Evolutionary conservation across 1,284 basidiomycete genomes (phyloP).

Genomic region (Sanghuangporus baumii): DNA sequence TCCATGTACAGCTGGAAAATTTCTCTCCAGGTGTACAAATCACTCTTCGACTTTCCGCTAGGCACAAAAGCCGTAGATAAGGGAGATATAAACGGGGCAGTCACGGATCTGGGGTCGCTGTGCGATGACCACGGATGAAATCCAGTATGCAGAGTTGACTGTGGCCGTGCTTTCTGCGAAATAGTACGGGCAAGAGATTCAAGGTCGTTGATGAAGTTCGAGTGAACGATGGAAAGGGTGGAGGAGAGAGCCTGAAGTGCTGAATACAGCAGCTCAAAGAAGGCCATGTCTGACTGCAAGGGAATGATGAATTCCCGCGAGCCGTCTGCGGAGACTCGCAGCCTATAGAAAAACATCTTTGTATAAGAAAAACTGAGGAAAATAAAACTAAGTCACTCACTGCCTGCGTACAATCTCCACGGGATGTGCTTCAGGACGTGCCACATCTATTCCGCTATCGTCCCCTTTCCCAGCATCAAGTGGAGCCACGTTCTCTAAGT

Average conservation of each 20-base stretch:
- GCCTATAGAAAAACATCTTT: background rate
- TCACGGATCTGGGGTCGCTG: slow-evolving; percentile 35
- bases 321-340: slow-evolving; percentile 14
- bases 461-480: background rate
- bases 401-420: slow-evolving; percentile 13
- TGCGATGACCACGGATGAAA: slow-evolving; percentile 46
- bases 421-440: background rate
- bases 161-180: slow-evolving; percentile 54
- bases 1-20: slow-evolving; percentile 90
- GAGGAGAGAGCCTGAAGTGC: slow-evolving; percentile 67
- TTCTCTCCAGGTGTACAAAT: slow-evolving; percentile 90
- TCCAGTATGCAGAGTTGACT: slow-evolving; percentile 36
- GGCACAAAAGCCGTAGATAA: slow-evolving; percentile 19
- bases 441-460: background rate
- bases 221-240: slow-evolving; percentile 58
- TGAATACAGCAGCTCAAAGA: slow-evolving; percentile 74
- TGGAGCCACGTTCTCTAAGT: background rate
- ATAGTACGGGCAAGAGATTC: slow-evolving; percentile 55
- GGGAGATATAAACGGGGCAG: slow-evolving; percentile 19
- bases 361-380: background rate
- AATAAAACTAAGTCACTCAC: slow-evolving; percentile 1
- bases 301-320: slow-evolving; percentile 71
- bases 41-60: slow-evolving; percentile 42
- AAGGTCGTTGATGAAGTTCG: slow-evolving; percentile 61
- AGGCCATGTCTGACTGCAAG: slow-evolving; percentile 74